These are phyloP conservation scores for Chiua virens DNA, from an alignment of 768 basidiomycete species.

Conservation along the genomic window DNA sequence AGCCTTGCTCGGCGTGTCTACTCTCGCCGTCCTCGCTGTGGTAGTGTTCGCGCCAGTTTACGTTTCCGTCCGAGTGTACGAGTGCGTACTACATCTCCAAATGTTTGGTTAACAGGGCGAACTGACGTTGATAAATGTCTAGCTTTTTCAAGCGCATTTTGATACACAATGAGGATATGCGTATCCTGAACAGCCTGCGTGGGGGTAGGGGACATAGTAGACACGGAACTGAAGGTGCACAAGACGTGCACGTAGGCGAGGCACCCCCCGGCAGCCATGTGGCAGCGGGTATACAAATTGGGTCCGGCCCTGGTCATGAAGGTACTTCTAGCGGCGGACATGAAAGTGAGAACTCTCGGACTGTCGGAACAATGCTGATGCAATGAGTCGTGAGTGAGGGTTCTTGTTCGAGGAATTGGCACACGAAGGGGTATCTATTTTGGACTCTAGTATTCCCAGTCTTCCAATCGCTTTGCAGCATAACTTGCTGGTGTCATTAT, in stretches of 20 bases:
- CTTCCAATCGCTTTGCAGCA: too few relatives aligned
- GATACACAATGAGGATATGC: not conserved
- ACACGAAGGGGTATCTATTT: too few relatives aligned
- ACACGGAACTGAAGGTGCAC: not conserved
- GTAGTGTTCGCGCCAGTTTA: too few relatives aligned
- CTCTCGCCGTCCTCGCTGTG: not conserved
- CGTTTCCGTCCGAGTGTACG: too few relatives aligned
- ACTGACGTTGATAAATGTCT: not conserved
- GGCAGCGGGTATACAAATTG: not conserved
- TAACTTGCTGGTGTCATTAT: too few relatives aligned
- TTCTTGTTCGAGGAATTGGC: too few relatives aligned
- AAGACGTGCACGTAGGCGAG: not conserved
- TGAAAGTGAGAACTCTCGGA: not conserved
- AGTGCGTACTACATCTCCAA: too few relatives aligned
- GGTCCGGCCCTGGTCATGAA: too few relatives aligned
- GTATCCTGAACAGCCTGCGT: not conserved
- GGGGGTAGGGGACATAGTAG: not conserved
- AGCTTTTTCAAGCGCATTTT: not conserved
- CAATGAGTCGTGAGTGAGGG: too few relatives aligned
- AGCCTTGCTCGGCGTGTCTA: conserved; percentile 4
- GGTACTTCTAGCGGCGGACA: not conserved
- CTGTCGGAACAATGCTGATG: too few relatives aligned
- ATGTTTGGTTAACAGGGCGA: too few relatives aligned
- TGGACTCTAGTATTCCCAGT: too few relatives aligned
- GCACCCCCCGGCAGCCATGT: not conserved